Base-by-base conservation (phyloP, 1,139 yeast genomes). In the Yamadazyma sp. region DNA sequence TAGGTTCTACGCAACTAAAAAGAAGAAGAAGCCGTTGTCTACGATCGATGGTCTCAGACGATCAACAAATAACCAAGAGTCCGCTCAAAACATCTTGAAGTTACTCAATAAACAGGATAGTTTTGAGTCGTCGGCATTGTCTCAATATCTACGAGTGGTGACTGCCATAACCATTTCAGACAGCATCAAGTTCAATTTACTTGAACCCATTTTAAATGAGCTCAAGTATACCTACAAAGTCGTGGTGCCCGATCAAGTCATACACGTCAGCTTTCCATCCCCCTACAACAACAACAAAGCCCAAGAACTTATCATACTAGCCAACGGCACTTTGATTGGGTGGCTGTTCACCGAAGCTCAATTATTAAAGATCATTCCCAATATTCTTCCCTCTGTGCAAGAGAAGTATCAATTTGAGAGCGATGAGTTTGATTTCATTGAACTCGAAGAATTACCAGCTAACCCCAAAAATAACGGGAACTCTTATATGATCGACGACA, bases 341-440 rank as follows among this genome's bases (percentile, higher is more conserved):
- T 89, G 96, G 96, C 88, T 87, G 10, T 64, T 86, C 50, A 60
- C 67, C 10, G 95, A 87, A 50, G 50, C 63, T 5, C 69, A 73
- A 15, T 61, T 70, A 9, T 52, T 81, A 1, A 47, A 78, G 80
- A 2, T 50, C 75, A 37, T 55, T 82, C 4, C 81, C 81, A 44
- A 51, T 69, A 1, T 64, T 78, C 20, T 34, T 28, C 48, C 51
- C 0, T 53, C 67, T 7, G 51, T 68, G 2, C 50, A 46, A 7
- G 63, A 61, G 27, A 65, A 75, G 4, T 81, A 81, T 51, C 65
- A 65, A 4, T 66, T 70, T 11, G 96, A 89, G 51, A 79, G 88
- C 31, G 97, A 89, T 54, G 97, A 89, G 53, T 77, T 89, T 79
- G 96, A 89, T 57, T 89, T 69, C 62, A 65, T 87, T n/a, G 92